phyloP scores from a whole-genome alignment of 1,284 basidiomycete species.

The Trametes polyzona region DNA sequence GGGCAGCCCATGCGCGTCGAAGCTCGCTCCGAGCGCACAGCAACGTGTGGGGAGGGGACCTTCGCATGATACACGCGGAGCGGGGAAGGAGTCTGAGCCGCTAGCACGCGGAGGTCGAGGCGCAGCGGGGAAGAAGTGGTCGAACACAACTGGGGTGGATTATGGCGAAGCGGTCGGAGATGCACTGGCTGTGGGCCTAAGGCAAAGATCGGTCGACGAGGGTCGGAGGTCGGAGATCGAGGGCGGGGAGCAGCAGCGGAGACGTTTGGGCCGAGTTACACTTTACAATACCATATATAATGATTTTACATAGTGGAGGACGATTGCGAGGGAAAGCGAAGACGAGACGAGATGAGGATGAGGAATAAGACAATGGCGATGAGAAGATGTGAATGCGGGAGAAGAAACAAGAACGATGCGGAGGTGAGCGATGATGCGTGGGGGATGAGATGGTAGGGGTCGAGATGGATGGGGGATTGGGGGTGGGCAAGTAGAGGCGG shows the following conservation, averaged over 20 bases:
- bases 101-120: not conserved
- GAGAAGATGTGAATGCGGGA: not conserved
- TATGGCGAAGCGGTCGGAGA: constrained; percentile 3
- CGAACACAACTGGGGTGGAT: not conserved
- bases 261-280: constrained; percentile 6
- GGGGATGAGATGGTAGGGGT: no score
- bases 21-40: not conserved
- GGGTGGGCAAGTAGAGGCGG: not conserved
- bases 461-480: not conserved
- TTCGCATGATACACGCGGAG: not conserved
- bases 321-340: not conserved
- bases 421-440: no score
- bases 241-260: no score
- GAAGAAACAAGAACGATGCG: no score
- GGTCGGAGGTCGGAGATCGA: constrained; percentile 1
- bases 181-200: no score
- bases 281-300: constrained; percentile 11
- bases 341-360: not conserved
- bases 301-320: not conserved
- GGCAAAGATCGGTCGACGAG: not conserved
- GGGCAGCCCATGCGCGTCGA: no score
- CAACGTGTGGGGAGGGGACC: not conserved
- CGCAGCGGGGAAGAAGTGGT: not conserved
- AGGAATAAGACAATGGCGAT: not conserved
- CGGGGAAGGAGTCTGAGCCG: not conserved